These are phyloP conservation scores for Talaromyces borbonicus DNA, from an alignment of 495 filamentous ascomycete genomes.

Conservation along the genomic window DNA sequence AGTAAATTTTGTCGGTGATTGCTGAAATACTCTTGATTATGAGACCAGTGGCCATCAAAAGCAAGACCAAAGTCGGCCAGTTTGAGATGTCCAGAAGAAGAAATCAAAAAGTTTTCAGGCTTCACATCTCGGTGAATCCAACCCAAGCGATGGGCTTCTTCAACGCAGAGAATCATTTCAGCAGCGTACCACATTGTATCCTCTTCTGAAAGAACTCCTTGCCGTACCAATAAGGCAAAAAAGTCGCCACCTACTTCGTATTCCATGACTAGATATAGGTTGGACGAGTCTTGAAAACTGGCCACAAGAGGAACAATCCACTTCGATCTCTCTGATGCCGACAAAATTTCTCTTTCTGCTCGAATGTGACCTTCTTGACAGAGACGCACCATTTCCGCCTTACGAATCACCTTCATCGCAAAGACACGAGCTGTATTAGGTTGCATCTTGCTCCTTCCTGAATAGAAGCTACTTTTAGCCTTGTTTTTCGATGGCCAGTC, in stretches of 20 bases:
- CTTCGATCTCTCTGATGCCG: slow-evolving; percentile 67
- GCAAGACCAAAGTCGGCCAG: slow-evolving; percentile 93
- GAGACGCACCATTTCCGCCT: slow-evolving; percentile 79
- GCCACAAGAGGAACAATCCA: slow-evolving; percentile 86
- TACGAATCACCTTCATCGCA: slow-evolving; percentile 95
- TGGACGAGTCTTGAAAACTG: slow-evolving; percentile 76
- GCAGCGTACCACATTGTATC: slow-evolving; percentile 79
- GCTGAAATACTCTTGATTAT: slow-evolving; percentile 76
- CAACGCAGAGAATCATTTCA: slow-evolving; percentile 91
- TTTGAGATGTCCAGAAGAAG: slow-evolving; percentile 78
- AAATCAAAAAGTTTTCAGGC: slow-evolving; percentile 92
- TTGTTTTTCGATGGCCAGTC: not conserved
- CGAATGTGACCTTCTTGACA: slow-evolving; percentile 87
- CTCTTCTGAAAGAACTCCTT: slow-evolving; percentile 66
- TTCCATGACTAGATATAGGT: slow-evolving; percentile 91
- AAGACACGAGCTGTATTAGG: slow-evolving; percentile 49
- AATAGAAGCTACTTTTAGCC: not conserved
- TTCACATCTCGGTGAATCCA: slow-evolving; percentile 96
- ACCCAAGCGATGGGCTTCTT: slow-evolving; percentile 75
- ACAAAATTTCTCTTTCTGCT: slow-evolving; percentile 85
- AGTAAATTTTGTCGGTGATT: slow-evolving; percentile 71
- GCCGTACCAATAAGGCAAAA: slow-evolving; percentile 71
- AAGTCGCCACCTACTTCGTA: slow-evolving; percentile 97
- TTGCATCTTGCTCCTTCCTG: slow-evolving; percentile 18
- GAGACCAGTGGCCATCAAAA: slow-evolving; percentile 90